Base-by-base conservation (phyloP, 2,329 filamentous ascomycete genomes). In the Apiospora pterosperma region DNA sequence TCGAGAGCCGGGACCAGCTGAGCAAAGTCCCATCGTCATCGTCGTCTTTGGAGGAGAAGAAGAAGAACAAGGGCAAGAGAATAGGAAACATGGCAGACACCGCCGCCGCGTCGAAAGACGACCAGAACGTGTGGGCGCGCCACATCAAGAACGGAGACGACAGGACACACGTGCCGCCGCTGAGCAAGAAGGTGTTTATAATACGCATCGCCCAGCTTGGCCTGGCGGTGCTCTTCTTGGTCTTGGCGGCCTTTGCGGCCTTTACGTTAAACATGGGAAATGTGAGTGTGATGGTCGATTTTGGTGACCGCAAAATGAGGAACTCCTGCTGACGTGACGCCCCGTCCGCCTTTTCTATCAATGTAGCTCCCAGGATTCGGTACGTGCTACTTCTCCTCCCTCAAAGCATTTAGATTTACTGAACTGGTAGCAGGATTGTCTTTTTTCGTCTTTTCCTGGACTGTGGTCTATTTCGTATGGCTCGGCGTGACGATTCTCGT, bases 361-460 rank as follows among this genome's bases (percentile, higher is more conserved):
- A 11, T 34, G 16, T 34, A 60, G 58, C 58, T 60, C 34, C 58
- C 58, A 25, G 58, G n/a, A 39, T 60, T 60, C n/a, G 58, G 58
- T 60, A 60, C 21, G 58, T 28, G n/a, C 8, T 12, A 16, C n/a
- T 16, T 5, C 58, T 25, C 16, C 16, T 55, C 19, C 48, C 48
- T 11, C n/a, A n/a, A 11, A 19, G 10, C 7, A 34, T 12, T 55
- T 25, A 4, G 19, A n/a, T 3, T 1, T 60, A 36, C 36, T 60
- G 34, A 60, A 5, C 58, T 8, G 8, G 2, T 25, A 16, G 23
- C 58, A 60, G 58, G 58, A 2, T 28, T 60, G 4, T 36, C 58
- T 28, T 60, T 60, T n/a, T 60, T 60, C 58, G 36, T 60, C 23
- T 60, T 60, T 10, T 60, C 58, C 1, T 60, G 58, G 58, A 60